Evolutionary conservation across 2,329 filamentous ascomycete species (phyloP), one percentile per base, ranked within the genome.

Genomic region (Phialocephala sp.): DNA sequence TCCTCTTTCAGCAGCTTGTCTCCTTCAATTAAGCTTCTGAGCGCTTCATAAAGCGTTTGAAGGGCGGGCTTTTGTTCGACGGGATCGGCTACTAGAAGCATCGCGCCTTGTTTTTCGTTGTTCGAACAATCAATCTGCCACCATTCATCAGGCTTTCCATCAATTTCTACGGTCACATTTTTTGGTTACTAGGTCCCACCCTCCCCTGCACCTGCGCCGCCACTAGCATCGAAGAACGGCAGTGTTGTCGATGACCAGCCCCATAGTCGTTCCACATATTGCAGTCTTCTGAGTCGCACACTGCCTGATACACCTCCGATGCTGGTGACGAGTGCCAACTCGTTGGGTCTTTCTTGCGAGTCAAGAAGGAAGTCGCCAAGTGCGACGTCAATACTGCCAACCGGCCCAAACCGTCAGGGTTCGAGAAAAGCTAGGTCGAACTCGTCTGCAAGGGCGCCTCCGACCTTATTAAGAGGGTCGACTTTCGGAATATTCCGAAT

Each of bases 281-380:
- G 50, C 24, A 54, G 50, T 15, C 15, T 35, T 54, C 50, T 54
- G 50, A 54, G 50, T n/a, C 8, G 11, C 12, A 54, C 24, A 54
- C 32, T 5, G 14, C 50, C 27, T 54, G 11, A 6, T 54, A 32
- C 11, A 8, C 50, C 50, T 15, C 11, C 14, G 8, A 35, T 35
- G 18, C 6, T 35, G 50, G 18, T 54, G 11, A 27, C 24, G 4
- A 8, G 6, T 11, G 27, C 50, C 18, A 54, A 14, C 4, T 54
- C 50, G 35, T 54, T 18, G 3, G 22, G 14, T 35, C 50, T 54
- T 12, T 8, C 12, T n/a, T 5, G 12, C 24, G 50, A 32, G 27
- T 54, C 50, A 27, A 27, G 50, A 18, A 54, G n/a, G 24, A 54
- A 54, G 14, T 27, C 24, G 50, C 50, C 50, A 35, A 14, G 5